Base-by-base conservation (phyloP, 257 asterid species). In the Anisodus acutangulus region DNA sequence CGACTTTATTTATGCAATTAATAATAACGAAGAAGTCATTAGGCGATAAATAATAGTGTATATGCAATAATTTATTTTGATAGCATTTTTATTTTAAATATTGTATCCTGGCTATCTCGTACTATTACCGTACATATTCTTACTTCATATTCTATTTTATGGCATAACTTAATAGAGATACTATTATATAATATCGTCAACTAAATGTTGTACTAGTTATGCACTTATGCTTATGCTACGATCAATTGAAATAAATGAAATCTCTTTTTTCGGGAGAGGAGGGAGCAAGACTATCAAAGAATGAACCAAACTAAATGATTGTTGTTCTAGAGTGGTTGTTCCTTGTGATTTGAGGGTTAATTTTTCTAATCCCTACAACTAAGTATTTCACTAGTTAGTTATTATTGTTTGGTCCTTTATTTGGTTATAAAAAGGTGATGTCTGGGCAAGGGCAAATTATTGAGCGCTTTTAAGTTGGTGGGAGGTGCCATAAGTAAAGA, bases 401-500 rank as follows among this genome's bases (percentile, higher is more conserved):
- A 60, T 60, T 51, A 47, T 78, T 4, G 64, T 5, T 12, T 53
- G 82, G 3, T 31, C 45, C 45, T 78, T 6, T 15, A 26, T 54
- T 26, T 78, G 47, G 62, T 43, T 43, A 31, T 31, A 69, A 67
- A 80, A 84, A 22, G 62, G 80, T 51, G 3, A 62, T 70, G 85
- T 86, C 78, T 68, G 41, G 72, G 71, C 68, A 62, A 78, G 69
- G 78, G 57, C 47, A 55, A 79, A 70, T 84, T 54, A 80, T 80
- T 83, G 74, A 84, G 82, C 39, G 22, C 83, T 67, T 79, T 55
- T 53, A 85, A 31, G 82, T 78, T 66, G 86, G 86, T 79, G 45
- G 86, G 79, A 39, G 72, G 53, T 55, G 66, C 4, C 83, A 80
- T 37, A 80, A 80, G 89, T 86, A 84, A 72, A 84, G 85, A 80